Base-by-base conservation (phyloP, 208 protist genomes). In the Crithidia bombi region DNA sequence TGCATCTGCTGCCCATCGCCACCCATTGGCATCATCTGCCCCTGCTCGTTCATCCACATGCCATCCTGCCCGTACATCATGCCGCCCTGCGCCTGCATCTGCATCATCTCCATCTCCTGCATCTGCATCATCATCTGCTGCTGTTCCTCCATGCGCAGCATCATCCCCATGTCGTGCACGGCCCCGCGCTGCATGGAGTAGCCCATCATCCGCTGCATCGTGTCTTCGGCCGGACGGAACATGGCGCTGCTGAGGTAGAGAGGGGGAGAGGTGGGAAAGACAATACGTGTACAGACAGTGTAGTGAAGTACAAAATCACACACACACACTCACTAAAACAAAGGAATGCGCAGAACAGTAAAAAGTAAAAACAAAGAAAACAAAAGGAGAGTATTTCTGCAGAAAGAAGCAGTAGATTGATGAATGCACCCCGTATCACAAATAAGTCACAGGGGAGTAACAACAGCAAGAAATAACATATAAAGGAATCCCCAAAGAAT, bases 11-110 rank as follows among this genome's bases (percentile, higher is more conserved):
- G 57, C 7, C n/a, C n/a, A n/a, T 38, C 44, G 14, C 3, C 23
- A 7, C 64, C 41, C 55, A 64, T 64, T 28, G 39, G 15, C 49
- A 54, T 33, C 66, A 56, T 41, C 38, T 21, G 66, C 25, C 39
- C 19, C 41, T 51, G 62, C 64, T 59, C 33, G 41, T 14, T 11
- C 36, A 19, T 38, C 69, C 69, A 67, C 49, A 35, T 35, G 5
- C 36, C 47, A 14, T 67, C 30, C 5, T n/a, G n/a, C 7, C 26
- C 28, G 25, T 46, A 62, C 0, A 51, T 36, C 15, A 61, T 61
- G 1, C 69, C 33, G 30, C 74, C 74, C 66, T 70, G 63, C 3
- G 77, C 70, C 61, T 82, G 77, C 71, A 78, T 82, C 44, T 82
- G 71, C 47, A 72, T 57, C 44, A 73, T 69, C 59, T 82, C 68